phyloP scores from a whole-genome alignment of 352 stramenopile genomes.

The Thraustochytrium striatum region DNA sequence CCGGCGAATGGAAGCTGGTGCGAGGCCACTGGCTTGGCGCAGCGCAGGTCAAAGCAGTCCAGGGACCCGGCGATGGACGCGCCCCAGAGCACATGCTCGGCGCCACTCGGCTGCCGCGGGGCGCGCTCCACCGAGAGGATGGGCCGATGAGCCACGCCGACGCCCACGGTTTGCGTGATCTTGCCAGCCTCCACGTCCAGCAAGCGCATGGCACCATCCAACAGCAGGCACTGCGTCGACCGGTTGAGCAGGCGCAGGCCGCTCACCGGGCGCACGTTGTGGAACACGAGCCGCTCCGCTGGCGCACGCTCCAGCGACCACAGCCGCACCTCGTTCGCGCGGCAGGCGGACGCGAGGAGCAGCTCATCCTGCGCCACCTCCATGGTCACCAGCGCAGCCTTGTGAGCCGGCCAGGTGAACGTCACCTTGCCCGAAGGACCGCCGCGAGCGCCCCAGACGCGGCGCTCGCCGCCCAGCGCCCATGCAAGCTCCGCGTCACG shows the following conservation, averaged over 20 bases:
- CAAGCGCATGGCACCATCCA: conserved; percentile 19
- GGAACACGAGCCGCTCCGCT: background rate
- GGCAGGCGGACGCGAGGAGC: background rate
- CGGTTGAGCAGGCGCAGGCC: conserved; percentile 7
- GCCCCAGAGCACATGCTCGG: conserved; percentile 13
- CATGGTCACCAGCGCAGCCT: conserved; percentile 9
- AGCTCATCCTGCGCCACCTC: conserved; percentile 8
- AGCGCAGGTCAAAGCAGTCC: conserved; percentile 17
- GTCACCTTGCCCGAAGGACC: no score
- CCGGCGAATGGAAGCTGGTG: background rate
- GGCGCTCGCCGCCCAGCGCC: no score
- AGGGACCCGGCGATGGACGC: conserved; percentile 14
- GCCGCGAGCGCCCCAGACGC: no score
- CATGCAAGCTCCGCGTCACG: no score
- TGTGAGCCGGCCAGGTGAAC: no score
- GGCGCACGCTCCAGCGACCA: background rate
- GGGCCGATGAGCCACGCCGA: conserved; percentile 28
- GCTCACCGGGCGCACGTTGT: conserved; percentile 9
- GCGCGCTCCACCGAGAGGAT: background rate
- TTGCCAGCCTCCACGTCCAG: conserved; percentile 16
- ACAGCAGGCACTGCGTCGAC: background rate
- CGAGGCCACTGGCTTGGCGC: background rate
- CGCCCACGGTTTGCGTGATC: background rate
- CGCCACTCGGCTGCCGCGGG: background rate
- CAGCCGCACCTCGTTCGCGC: background rate